Evolutionary conservation across 2,329 filamentous ascomycete genomes (phyloP), one percentile per base, ranked within the genome.

Genomic region (Exophiala dermatitidis): DNA sequence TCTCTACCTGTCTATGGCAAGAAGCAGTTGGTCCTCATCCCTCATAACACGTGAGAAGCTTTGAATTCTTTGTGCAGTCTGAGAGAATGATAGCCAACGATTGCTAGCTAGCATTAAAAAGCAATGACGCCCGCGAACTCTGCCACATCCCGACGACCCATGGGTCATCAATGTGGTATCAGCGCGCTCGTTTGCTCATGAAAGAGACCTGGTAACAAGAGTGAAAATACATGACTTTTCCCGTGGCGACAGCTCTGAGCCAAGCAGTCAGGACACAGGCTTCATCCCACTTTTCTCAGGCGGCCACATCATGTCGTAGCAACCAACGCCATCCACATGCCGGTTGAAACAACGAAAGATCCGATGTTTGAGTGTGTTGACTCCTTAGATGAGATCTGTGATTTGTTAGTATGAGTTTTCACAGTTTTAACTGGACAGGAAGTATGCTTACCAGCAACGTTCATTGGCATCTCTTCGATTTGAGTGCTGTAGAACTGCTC

Each of bases 401-500:
- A 46, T n/a, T 12, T 31, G 49, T 59, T 52, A 59, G 56, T 47
- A 55, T 36, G 32, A n/a, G 32, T 42, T 38, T 7, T 19, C 26
- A 19, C 28, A 52, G 30, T 46, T 26, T 34, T 26, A n/a, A 43
- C 37, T 53, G 49, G 29, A 55, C 41, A 10, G 3, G 46, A 28
- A 3, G 19, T 46, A 64, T 52, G 73, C 78, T 69, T 76, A 79
- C 77, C 78, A 69, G 81, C 80, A 73, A 85, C 83, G 75, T 85
- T 85, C 93, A 98, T 97, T 70, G 93, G 93, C 93, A 98, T 98
- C 83, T 98, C 93, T 79, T 98, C 93, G 66, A 98, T 97, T 80
- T 98, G 93, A 74, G 93, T 98, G 83, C 89, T 95, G 86, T 98
- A 98, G 83, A 97, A 98, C 79, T 96, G 89, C 77, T 98, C 93